Evolutionary conservation across 1,284 basidiomycete genomes (phyloP).

Genomic region (Moniliella sp.): DNA sequence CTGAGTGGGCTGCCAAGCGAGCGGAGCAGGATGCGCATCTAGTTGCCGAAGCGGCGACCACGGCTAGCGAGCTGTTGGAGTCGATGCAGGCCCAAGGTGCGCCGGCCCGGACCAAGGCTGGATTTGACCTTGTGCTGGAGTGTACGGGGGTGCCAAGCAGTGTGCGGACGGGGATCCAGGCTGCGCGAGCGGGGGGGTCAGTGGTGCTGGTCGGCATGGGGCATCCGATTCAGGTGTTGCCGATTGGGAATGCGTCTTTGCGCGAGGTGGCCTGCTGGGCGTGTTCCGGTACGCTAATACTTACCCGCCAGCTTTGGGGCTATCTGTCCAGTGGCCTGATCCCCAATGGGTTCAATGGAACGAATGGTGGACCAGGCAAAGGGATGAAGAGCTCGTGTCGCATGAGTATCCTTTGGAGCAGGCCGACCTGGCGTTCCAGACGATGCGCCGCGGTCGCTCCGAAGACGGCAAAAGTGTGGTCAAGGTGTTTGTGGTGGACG

Average conservation of each 20-base stretch:
- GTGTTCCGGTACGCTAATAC: conserved; percentile 60
- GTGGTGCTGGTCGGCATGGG: conserved; percentile 91
- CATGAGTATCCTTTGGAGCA: conserved; percentile 13
- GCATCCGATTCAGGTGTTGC: conserved; percentile 48
- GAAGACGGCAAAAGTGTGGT: conserved; percentile 11
- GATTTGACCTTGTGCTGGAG: conserved; percentile 77
- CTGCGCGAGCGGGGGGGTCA: conserved; percentile 59
- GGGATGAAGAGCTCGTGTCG: conserved; percentile 16
- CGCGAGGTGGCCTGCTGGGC: conserved; percentile 76
- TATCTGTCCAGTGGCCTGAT: conserved; percentile 12
- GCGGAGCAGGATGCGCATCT: neutral
- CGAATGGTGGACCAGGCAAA: neutral
- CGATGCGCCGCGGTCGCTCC: conserved; percentile 10
- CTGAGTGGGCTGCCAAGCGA: neutral
- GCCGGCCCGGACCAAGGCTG: conserved; percentile 28
- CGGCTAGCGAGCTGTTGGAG: neutral
- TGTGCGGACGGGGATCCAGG: conserved; percentile 25
- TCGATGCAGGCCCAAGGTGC: neutral
- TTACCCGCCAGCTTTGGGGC: conserved; percentile 49
- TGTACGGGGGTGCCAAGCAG: conserved; percentile 68
- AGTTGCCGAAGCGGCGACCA: neutral
- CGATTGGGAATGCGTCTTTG: conserved; percentile 57
- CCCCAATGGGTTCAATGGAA: neutral
- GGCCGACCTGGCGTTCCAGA: conserved; percentile 12
- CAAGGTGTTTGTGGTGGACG: conserved; percentile 19